Evolutionary conservation across 208 protist species (phyloP).

Genomic region (Leptomonas pyrrhocoris): DNA sequence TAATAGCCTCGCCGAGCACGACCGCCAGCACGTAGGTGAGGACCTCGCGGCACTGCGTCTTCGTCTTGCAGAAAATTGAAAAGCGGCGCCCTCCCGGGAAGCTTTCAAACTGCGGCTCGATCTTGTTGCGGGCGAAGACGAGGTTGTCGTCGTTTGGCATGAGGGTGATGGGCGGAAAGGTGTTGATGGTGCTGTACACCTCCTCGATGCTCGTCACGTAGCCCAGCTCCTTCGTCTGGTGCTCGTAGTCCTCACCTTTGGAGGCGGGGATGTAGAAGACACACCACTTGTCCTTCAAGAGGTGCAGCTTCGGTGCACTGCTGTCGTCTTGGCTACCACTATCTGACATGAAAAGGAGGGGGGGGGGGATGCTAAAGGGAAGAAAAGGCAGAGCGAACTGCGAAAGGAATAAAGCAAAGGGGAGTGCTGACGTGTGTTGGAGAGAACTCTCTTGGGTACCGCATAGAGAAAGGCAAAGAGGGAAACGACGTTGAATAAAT

Average conservation of each 20-base stretch:
- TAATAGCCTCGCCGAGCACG: slow-evolving; percentile 74
- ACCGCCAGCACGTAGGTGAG: slow-evolving; percentile 60
- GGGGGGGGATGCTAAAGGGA: neutral
- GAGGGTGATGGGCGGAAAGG: slow-evolving; percentile 63
- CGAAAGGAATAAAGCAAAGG: neutral
- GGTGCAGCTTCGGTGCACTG: slow-evolving; percentile 40
- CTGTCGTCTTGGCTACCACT: slow-evolving; percentile 16
- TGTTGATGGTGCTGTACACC: slow-evolving; percentile 75
- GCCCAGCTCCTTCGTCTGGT: slow-evolving; percentile 63
- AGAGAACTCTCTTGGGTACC: no score
- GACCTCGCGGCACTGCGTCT: slow-evolving; percentile 61
- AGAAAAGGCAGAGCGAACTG: neutral
- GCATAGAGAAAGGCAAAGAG: neutral
- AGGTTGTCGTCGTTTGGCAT: slow-evolving; percentile 72
- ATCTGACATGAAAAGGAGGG: slow-evolving; percentile 21
- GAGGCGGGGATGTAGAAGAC: slow-evolving; percentile 74
- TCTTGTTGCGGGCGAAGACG: slow-evolving; percentile 77
- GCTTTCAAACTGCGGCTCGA: slow-evolving; percentile 78
- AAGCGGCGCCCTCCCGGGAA: slow-evolving; percentile 74
- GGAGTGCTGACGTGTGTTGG: no score
- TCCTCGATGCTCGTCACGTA: slow-evolving; percentile 79
- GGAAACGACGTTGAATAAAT: neutral
- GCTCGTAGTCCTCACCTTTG: slow-evolving; percentile 54
- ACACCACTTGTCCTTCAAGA: slow-evolving; percentile 83
- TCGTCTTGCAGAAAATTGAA: slow-evolving; percentile 72